Evolutionary conservation across 371 early-diverging fungal genomes (phyloP), one percentile per base, ranked within the genome.

Genomic region (Rhizopus sp.): DNA sequence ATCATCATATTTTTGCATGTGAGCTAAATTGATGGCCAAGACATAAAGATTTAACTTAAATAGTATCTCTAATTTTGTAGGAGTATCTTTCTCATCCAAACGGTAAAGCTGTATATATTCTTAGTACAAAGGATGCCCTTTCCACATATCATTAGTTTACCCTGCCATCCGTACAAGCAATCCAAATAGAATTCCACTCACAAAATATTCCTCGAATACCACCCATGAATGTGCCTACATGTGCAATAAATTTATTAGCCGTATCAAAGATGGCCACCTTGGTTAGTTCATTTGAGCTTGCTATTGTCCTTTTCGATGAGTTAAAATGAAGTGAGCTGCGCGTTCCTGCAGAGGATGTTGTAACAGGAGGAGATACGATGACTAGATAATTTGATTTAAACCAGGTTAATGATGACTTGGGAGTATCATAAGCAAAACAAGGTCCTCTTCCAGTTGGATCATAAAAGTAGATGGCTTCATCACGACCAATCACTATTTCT

Each of bases 391-490:
- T 80, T 15, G 86, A 78, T 61, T 87, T 85, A 72, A 90, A 91
- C 85, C 90, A 93, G 1, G 78, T 80, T 33, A 92, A 62, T 7
- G 76, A 84, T 4, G 85, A 82, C 74, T 93, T 93, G 32, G 89
- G 78, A 2, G 84, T 88, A 50, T 96, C 95, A 53, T 92, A 94
- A 4, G 91, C 92, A 72, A 93, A 93, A 62, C 95, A 96, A 3
- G 93, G 91, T 3, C 96, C 96, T 33, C 96, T 85, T 7, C 98
- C 97, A 7, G 95, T 94, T 0, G 88, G 78, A 46, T 86, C 91
- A 70, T 95, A 97, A 42, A 94, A 88, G 63, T 92, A 96, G 9
- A 96, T 88, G 4, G 95, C 95, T 66, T 96, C 96, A 53, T 92
- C 88, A 16, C 93, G 73, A 7, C 89, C 95, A 15, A 96, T 81